Conservation (phyloP, 768 basidiomycete genomes). For the Panus rudis region DNA sequence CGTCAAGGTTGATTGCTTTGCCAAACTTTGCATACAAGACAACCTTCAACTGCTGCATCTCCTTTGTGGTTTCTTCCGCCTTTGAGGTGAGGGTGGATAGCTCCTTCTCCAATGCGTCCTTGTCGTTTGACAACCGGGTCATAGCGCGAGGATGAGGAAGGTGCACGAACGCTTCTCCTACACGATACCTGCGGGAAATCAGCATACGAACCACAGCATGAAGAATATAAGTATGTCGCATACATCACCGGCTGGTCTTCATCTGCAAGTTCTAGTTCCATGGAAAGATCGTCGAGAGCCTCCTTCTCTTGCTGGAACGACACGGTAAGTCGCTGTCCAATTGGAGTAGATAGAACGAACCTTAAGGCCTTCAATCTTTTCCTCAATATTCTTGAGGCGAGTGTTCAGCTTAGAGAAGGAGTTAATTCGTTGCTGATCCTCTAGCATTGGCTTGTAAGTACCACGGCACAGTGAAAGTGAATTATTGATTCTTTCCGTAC, state of each 20-base stretch:
- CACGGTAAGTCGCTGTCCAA: neutral
- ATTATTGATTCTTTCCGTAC: conserved; percentile 31
- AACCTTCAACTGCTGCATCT: conserved; percentile 79
- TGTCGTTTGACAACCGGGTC: conserved; percentile 65
- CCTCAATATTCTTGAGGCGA: conserved; percentile 64
- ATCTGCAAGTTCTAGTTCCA: conserved; percentile 84
- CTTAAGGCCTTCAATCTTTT: conserved; percentile 65
- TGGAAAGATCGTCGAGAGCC: conserved; percentile 81
- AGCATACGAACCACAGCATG: neutral
- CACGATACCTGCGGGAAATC: conserved; percentile 62
- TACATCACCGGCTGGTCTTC: conserved; percentile 78
- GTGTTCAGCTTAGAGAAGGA: conserved; percentile 88
- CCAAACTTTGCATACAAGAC: conserved; percentile 88
- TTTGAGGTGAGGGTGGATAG: conserved; percentile 42
- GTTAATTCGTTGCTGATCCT: conserved; percentile 81
- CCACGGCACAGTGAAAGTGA: neutral
- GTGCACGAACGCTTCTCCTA: conserved; percentile 86
- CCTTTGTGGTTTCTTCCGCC: conserved; percentile 58
- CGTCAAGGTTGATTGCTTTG: conserved; percentile 87
- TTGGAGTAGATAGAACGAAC: conserved; percentile 31
- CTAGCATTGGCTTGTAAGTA: conserved; percentile 24
- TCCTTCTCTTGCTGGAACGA: conserved; percentile 82
- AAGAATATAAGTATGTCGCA: conserved; percentile 20
- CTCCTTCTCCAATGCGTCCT: conserved; percentile 47
- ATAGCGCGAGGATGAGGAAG: conserved; percentile 63